phyloP scores from a whole-genome alignment of 2,329 filamentous ascomycete species.

The Aspergillus chevalieri region DNA sequence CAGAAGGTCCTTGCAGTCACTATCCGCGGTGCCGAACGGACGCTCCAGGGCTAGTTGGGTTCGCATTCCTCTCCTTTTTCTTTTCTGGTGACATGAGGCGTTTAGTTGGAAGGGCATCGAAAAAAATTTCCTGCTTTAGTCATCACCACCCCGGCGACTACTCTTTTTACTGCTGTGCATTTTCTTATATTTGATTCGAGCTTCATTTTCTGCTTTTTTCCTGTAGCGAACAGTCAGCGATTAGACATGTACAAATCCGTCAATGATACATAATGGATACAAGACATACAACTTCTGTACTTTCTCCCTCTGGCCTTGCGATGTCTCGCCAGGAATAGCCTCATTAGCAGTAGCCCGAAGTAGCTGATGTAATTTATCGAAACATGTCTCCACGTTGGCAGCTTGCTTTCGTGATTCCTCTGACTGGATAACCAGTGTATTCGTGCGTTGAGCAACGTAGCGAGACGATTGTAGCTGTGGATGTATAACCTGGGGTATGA shows the following conservation, averaged over 20 bases:
- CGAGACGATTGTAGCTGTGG: constrained; percentile 46
- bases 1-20: constrained; percentile 46
- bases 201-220: constrained; percentile 54
- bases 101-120: constrained; percentile 13
- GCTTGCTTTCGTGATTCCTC: constrained; percentile 58
- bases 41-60: constrained; percentile 17
- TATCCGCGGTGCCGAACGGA: constrained; percentile 28
- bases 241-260: not conserved
- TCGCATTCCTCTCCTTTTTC: constrained; percentile 9
- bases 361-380: constrained; percentile 51
- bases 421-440: constrained; percentile 55
- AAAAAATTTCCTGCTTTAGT: constrained; percentile 17
- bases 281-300: constrained; percentile 48
- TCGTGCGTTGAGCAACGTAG: constrained; percentile 49
- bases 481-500: constrained; percentile 52
- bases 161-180: constrained; percentile 57
- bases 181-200: constrained; percentile 54
- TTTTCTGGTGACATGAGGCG: constrained; percentile 16
- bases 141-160: constrained; percentile 41
- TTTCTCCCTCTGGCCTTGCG: constrained; percentile 48
- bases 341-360: constrained; percentile 47
- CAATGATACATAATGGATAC: constrained; percentile 4
- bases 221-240: constrained; percentile 29
- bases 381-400: constrained; percentile 56
- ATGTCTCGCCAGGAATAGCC: constrained; percentile 56